Evolutionary conservation across 2,329 filamentous ascomycete genomes (phyloP), one percentile per base, ranked within the genome.

Genomic region (Raffaelea ambrosiae): DNA sequence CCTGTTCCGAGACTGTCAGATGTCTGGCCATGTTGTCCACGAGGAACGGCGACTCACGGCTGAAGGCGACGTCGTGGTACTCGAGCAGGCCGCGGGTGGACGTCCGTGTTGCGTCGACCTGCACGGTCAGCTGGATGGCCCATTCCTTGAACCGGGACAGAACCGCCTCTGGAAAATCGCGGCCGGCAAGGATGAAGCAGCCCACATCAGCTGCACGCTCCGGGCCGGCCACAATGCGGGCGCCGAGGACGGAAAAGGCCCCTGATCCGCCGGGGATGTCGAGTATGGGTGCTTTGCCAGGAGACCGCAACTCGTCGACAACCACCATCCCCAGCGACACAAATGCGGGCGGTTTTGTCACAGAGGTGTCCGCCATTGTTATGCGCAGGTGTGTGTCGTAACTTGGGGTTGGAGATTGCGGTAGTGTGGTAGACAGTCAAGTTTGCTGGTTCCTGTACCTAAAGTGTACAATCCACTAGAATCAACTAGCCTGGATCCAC

Each of bases 301-400:
- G 46, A 2, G 18, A n/a, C 1, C 41, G 46, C 5, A 48, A 33
- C 41, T 48, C 46, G 22, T 48, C 46, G 7, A 48, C 33, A 2
- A 48, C 40, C 33, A 48, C 46, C 46, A 48, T 48, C 5, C 46
- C 46, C 33, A 48, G 18, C 4, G 46, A 48, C 2, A 44, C 46
- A 44, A 48, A 48, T n/a, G n/a, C n/a, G n/a, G n/a, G n/a, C n/a
- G n/a, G 3, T n/a, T n/a, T n/a, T n/a, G n/a, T n/a, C n/a, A n/a
- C n/a, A n/a, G n/a, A n/a, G n/a, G n/a, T n/a, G n/a, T n/a, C n/a
- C n/a, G n/a, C n/a, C n/a, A n/a, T n/a, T n/a, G n/a, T n/a, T n/a
- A n/a, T n/a, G n/a, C n/a, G n/a, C n/a, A n/a, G n/a, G n/a, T n/a
- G n/a, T n/a, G n/a, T n/a, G n/a, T n/a, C n/a, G n/a, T n/a, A n/a